Evolutionary conservation across 2,329 filamentous ascomycete species (phyloP).

Genomic region (Fusarium temperatum): DNA sequence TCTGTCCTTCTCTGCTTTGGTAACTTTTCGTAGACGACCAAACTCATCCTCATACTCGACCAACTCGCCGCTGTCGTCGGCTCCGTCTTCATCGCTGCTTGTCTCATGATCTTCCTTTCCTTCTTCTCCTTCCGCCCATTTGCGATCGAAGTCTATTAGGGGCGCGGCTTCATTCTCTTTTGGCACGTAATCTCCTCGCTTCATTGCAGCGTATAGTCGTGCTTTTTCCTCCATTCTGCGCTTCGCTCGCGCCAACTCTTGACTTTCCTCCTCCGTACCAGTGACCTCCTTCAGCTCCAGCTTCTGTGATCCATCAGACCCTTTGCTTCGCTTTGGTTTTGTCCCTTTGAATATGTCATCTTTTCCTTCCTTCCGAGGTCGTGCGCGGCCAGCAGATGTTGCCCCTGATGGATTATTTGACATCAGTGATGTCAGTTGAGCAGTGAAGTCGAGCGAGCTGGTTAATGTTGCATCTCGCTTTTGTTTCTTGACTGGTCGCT

Average conservation of each 20-base stretch:
- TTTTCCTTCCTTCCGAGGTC: slow-evolving; percentile 57
- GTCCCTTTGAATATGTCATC: slow-evolving; percentile 55
- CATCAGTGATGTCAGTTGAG: slow-evolving; percentile 85
- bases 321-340: slow-evolving; percentile 40
- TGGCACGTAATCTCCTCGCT: slow-evolving; percentile 83
- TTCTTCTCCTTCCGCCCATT: slow-evolving; percentile 82
- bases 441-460: slow-evolving; percentile 84
- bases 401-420: slow-evolving; percentile 58
- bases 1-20: slow-evolving; percentile 71
- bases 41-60: slow-evolving; percentile 93
- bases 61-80: slow-evolving; percentile 64
- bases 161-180: slow-evolving; percentile 71
- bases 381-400: slow-evolving; percentile 53
- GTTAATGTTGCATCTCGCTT: slow-evolving; percentile 76
- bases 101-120: slow-evolving; percentile 67
- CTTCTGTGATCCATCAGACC: slow-evolving; percentile 53
- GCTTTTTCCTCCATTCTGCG: slow-evolving; percentile 92
- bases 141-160: slow-evolving; percentile 93
- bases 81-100: slow-evolving; percentile 51
- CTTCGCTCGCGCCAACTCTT: slow-evolving; percentile 75
- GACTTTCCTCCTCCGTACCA: slow-evolving; percentile 70
- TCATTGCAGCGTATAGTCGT: slow-evolving; percentile 86
- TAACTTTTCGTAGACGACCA: slow-evolving; percentile 80
- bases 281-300: slow-evolving; percentile 61
- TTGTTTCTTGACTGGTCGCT: slow-evolving; percentile 73